Evolutionary conservation across 176 grass and related monocot genomes (phyloP).

Genomic region (Carex scoparia): DNA sequence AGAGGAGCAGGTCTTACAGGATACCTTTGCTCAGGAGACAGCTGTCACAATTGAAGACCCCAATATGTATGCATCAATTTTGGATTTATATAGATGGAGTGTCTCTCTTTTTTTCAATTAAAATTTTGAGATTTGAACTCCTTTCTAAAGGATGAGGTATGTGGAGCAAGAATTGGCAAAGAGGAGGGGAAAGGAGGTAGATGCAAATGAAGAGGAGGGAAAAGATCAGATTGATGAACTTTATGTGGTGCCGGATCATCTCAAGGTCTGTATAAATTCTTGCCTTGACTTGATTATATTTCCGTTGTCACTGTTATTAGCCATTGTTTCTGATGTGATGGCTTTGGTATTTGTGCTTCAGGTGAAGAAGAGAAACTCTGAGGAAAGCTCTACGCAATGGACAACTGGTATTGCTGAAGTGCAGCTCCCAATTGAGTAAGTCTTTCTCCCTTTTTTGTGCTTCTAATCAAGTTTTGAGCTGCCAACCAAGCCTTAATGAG

Average conservation of each 20-base stretch:
- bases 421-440: slow-evolving; percentile 71
- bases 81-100: background rate
- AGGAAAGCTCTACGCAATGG: slow-evolving; percentile 98
- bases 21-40: slow-evolving; percentile 99
- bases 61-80: slow-evolving; percentile 53
- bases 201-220: slow-evolving; percentile 56
- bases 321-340: slow-evolving; percentile 7
- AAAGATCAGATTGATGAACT: slow-evolving; percentile 78
- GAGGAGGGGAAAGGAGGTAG: slow-evolving; percentile 69
- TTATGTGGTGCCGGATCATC: slow-evolving; percentile 70
- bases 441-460: slow-evolving; percentile 3
- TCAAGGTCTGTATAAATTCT: slow-evolving; percentile 51
- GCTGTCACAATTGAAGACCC: slow-evolving; percentile 88
- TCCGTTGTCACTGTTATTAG: background rate
- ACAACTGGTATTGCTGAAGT: slow-evolving; percentile 91
- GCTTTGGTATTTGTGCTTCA: slow-evolving; percentile 18
- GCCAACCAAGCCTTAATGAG: background rate
- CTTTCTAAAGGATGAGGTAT: slow-evolving; percentile 72
- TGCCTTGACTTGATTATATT: background rate
- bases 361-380: slow-evolving; percentile 93
- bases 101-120: no score
- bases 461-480: background rate
- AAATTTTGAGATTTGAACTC: background rate
- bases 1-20: slow-evolving; percentile 58
- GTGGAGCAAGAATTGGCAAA: slow-evolving; percentile 81